phyloP scores from a whole-genome alignment of 2,329 filamentous ascomycete genomes.

The Ascochyta pisi region DNA sequence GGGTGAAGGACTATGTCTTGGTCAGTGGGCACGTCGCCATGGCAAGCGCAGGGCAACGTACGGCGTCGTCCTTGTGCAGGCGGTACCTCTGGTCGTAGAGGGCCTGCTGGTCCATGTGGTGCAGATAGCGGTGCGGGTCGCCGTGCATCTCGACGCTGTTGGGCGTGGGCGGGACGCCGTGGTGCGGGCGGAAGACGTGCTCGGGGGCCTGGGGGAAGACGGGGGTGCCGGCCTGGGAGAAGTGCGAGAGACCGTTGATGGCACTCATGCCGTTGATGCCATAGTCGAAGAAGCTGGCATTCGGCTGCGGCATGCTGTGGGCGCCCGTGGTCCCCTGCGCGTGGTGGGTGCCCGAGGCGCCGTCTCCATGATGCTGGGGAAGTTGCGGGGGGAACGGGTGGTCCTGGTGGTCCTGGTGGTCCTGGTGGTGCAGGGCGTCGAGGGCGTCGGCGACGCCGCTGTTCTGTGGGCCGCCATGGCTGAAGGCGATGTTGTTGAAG shows the following conservation, averaged over 20 bases:
- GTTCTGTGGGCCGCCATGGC: slow-evolving; percentile 25
- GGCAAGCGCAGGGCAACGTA: slow-evolving; percentile 44
- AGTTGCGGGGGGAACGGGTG: slow-evolving; percentile 38
- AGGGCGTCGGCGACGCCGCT: slow-evolving; percentile 41
- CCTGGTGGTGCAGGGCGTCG: slow-evolving; percentile 43
- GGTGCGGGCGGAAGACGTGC: slow-evolving; percentile 57
- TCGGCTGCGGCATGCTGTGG: slow-evolving; percentile 31
- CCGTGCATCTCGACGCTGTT: slow-evolving; percentile 79
- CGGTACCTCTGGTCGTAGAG: slow-evolving; percentile 71
- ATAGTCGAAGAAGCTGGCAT: slow-evolving; percentile 46
- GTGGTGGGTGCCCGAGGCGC: slow-evolving; percentile 24
- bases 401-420: slow-evolving; percentile 40
- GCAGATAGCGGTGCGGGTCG: slow-evolving; percentile 63
- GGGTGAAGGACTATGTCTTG: slow-evolving; percentile 75
- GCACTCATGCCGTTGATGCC: slow-evolving; percentile 33
- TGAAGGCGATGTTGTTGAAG: slow-evolving; percentile 39
- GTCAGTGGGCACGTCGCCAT: slow-evolving; percentile 25
- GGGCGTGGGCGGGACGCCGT: slow-evolving; percentile 77
- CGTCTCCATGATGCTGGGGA: slow-evolving; percentile 36
- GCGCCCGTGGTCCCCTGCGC: slow-evolving; percentile 18
- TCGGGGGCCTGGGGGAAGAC: slow-evolving; percentile 53
- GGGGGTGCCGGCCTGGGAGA: slow-evolving; percentile 45
- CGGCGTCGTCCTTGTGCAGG: slow-evolving; percentile 72
- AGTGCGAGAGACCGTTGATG: slow-evolving; percentile 22
- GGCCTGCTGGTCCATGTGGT: slow-evolving; percentile 61